These are phyloP conservation scores for Onygenales sp. DNA, from an alignment of 2,329 filamentous ascomycete species.

Conservation along the genomic window DNA sequence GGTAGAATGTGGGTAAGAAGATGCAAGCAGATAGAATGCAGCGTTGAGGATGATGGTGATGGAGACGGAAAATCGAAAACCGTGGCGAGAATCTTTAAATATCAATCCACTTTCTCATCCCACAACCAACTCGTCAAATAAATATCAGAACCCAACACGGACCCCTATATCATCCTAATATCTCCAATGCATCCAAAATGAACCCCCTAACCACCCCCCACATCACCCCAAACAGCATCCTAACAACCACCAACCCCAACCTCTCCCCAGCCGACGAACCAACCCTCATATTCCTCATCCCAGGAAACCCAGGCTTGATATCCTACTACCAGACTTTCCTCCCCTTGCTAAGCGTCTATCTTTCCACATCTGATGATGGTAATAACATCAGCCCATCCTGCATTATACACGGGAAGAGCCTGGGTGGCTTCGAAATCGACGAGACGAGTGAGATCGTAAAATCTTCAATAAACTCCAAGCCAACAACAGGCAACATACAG, in stretches of 20 bases:
- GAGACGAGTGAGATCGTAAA: not conserved
- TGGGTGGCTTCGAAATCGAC: conserved; percentile 25
- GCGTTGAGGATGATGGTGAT: too few relatives aligned
- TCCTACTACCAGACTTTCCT: conserved; percentile 40
- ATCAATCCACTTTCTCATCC: too few relatives aligned
- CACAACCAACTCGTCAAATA: too few relatives aligned
- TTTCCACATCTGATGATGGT: conserved; percentile 7
- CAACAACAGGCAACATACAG: not conserved
- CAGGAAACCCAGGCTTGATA: conserved; percentile 43
- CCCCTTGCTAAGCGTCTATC: conserved; percentile 22
- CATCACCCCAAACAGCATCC: conserved; percentile 1
- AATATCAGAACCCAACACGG: too few relatives aligned
- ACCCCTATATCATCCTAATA: too few relatives aligned
- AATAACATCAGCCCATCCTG: not conserved
- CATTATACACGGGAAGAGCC: conserved; percentile 24
- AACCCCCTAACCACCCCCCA: not conserved
- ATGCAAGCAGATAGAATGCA: too few relatives aligned
- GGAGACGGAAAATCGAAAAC: too few relatives aligned
- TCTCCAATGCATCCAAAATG: not conserved
- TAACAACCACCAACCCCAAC: not conserved
- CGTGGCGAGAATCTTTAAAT: too few relatives aligned
- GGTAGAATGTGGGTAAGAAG: too few relatives aligned
- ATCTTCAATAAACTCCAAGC: too few relatives aligned
- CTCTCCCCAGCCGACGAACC: conserved; percentile 16
- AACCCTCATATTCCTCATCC: conserved; percentile 36